Evolutionary conservation across 73 alveolate genomes (phyloP), one percentile per base, ranked within the genome.

Genomic region (Uronychia binucleata): DNA sequence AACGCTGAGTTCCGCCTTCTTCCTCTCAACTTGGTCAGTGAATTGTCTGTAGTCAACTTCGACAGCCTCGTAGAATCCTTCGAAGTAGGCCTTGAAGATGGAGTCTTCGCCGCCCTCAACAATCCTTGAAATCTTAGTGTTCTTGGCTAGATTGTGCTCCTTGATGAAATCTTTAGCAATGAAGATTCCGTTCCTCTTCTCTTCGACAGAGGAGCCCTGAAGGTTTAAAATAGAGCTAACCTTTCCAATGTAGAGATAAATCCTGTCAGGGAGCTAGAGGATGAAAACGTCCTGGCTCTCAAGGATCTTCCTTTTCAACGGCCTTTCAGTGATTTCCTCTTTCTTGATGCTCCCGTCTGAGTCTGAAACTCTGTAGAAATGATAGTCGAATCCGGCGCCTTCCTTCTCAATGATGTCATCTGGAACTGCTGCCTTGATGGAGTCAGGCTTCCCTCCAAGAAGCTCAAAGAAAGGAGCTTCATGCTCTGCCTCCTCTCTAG

Each of bases 381-480:
- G 31, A 77, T 88, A 86, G 27, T 59, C 74, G 34, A 75, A 59
- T 1, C 28, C 77, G n/a, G 27, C 75, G 19, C 75, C 76, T 74
- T 67, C 80, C 25, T 77, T 91, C 26, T 84, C 81, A 26, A 83
- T 84, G n/a, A 81, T 81, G 28, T 88, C 89, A 83, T 88, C 94
- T 27, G 91, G 87, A n/a, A 75, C 76, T 0, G 94, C 86, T 0
- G 86, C 87, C 31, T 83, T 76, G 77, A 88, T 77, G 29, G 57
- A 8, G 19, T 82, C 94, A 31, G 94, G 94, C 57, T 90, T 86
- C 1, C 95, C 92, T 59, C 95, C 95, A 1, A 90, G 84, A 0
- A 29, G 85, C 13, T 60, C 85, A 92, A 92, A 90, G 84, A 90
- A 90, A 29, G 85, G 92, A 26, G 32, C 83, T 31, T 84, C 92